Percentiles rank a stretch among this genome's conserved stretches.
phyloP scores from a whole-genome alignment of 2,329 filamentous ascomycete genomes.

The Capronia epimyces region DNA sequence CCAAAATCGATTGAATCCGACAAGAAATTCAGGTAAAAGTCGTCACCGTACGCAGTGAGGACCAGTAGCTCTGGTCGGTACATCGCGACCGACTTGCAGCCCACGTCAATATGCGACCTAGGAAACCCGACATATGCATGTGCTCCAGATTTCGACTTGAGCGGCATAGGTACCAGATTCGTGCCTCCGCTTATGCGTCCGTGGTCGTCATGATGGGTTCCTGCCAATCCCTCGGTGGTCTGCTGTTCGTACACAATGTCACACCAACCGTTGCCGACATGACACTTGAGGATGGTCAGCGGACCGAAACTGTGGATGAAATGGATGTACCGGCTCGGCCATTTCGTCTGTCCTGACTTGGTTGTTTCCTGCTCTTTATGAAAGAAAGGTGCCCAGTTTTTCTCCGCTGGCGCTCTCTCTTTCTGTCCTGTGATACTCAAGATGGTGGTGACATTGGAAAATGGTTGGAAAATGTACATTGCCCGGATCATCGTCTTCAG shows the following conservation, averaged over 20 bases:
- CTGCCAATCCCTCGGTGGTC: not conserved
- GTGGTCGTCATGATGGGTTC: conserved; percentile 2
- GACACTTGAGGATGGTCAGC: conserved; percentile 11
- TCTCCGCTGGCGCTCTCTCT: conserved; percentile 16
- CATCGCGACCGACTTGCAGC: conserved; percentile 11
- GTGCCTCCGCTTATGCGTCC: conserved; percentile 22
- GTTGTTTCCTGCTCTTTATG: conserved; percentile 7
- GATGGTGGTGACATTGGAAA: conserved; percentile 23
- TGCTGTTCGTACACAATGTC: conserved; percentile 21
- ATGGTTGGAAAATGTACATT: conserved; percentile 27
- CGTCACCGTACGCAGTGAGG: conserved; percentile 13
- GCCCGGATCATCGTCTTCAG: conserved; percentile 12
- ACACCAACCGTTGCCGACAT: conserved; percentile 10
- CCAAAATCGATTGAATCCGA: conserved; percentile 25
- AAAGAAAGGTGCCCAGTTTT: conserved; percentile 28
- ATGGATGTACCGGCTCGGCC: conserved; percentile 18
- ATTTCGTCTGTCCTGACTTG: not conserved
- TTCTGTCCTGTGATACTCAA: conserved; percentile 20
- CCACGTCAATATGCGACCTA: conserved; percentile 18
- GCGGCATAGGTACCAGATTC: conserved; percentile 19
- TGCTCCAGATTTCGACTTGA: not conserved
- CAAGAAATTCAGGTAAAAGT: conserved; percentile 25
- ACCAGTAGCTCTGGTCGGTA: conserved; percentile 25
- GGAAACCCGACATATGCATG: conserved; percentile 19
- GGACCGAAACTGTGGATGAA: conserved; percentile 20